Conservation (phyloP, 2,329 filamentous ascomycete species). For the Fusarium brachygibbosum region DNA sequence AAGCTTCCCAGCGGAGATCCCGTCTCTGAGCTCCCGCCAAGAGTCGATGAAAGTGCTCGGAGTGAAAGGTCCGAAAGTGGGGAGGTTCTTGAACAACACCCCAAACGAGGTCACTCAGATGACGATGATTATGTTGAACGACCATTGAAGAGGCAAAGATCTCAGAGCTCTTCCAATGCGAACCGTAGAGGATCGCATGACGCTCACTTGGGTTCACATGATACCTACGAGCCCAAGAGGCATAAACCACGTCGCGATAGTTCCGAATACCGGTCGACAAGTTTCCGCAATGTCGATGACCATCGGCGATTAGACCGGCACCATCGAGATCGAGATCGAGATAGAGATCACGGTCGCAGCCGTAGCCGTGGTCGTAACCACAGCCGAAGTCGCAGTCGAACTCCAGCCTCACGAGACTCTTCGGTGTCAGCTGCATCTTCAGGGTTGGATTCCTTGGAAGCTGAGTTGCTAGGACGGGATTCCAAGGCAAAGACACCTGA, state of each 20-base stretch:
- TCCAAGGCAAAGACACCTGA: constrained; percentile 51
- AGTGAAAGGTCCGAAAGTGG: constrained; percentile 39
- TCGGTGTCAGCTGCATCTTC: constrained; percentile 53
- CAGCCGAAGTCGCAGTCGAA: constrained; percentile 34
- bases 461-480: constrained; percentile 55
- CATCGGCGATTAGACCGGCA: constrained; percentile 35
- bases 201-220: constrained; percentile 3
- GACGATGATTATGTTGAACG: constrained; percentile 33
- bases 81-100: constrained; percentile 26
- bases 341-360: constrained; percentile 12
- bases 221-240: constrained; percentile 28
- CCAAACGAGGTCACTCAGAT: constrained; percentile 34
- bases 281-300: constrained; percentile 22
- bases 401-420: constrained; percentile 50
- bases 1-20: constrained; percentile 44
- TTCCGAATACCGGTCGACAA: constrained; percentile 22
- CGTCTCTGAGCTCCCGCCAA: constrained; percentile 26
- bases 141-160: constrained; percentile 41
- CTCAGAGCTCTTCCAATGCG: constrained; percentile 24
- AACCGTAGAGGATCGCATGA: constrained; percentile 24
- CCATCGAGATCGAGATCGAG: constrained; percentile 34
- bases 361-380: constrained; percentile 26
- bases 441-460: constrained; percentile 57
- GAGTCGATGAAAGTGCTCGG: constrained; percentile 17
- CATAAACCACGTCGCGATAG: constrained; percentile 33